Evolutionary conservation across 768 basidiomycete species (phyloP).

Genomic region (Amanita exitialis): DNA sequence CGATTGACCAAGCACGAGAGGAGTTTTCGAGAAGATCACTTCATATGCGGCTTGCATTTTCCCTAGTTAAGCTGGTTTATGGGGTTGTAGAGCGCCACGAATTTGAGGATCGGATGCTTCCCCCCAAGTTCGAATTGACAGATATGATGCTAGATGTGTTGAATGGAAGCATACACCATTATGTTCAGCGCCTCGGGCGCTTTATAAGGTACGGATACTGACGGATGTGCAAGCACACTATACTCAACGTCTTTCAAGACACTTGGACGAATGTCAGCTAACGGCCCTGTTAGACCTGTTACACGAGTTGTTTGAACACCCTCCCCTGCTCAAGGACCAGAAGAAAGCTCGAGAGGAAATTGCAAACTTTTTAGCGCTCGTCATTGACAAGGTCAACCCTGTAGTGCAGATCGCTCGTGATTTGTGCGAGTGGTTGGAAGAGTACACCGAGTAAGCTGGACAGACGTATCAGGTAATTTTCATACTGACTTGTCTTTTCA

Average conservation of each 20-base stretch:
- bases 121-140: slow-evolving; percentile 11
- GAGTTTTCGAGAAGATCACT: slow-evolving; percentile 21
- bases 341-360: slow-evolving; percentile 1
- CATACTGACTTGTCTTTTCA: background rate
- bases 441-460: slow-evolving; percentile 33
- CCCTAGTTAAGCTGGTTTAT: slow-evolving; percentile 33
- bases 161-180: slow-evolving; percentile 30
- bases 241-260: slow-evolving; percentile 15
- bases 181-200: slow-evolving; percentile 37
- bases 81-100: slow-evolving; percentile 28
- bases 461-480: slow-evolving; percentile 9
- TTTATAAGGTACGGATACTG: slow-evolving; percentile 26
- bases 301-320: slow-evolving; percentile 22
- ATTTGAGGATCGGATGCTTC: slow-evolving; percentile 17
- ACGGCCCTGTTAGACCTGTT: slow-evolving; percentile 26
- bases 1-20: background rate
- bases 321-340: background rate
- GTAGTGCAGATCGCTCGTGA: slow-evolving; percentile 13
- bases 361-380: slow-evolving; percentile 14
- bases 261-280: slow-evolving; percentile 26
- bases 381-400: slow-evolving; percentile 6
- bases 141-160: slow-evolving; percentile 37
- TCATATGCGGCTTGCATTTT: slow-evolving; percentile 36
- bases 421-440: slow-evolving; percentile 40
- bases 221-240: background rate